phyloP scores from a whole-genome alignment of 768 basidiomycete species.

The Multifurca ochricompacta region DNA sequence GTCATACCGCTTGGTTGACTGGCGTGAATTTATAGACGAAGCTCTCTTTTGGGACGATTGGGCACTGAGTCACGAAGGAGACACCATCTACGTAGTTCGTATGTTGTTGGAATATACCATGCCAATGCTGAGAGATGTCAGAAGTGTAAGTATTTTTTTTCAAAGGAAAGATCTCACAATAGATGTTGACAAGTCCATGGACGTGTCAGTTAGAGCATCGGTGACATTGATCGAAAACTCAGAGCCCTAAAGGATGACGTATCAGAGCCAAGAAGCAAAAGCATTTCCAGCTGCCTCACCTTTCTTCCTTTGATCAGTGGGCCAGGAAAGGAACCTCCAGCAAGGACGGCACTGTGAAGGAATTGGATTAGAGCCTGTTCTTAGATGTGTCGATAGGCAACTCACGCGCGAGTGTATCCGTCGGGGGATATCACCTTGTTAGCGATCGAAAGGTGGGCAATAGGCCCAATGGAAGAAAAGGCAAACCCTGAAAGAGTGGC shows the following conservation, averaged over 20 bases:
- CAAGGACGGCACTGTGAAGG: slow-evolving; percentile 33
- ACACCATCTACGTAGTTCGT: slow-evolving; percentile 41
- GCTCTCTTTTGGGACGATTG: slow-evolving; percentile 33
- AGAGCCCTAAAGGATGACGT: slow-evolving; percentile 29
- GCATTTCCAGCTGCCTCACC: not conserved
- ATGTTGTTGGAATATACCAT: slow-evolving; percentile 38
- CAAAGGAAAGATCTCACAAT: slow-evolving; percentile 29
- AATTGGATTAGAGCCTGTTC: too few species aligned
- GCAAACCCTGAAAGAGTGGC: not conserved
- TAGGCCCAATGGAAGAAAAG: slow-evolving; percentile 21
- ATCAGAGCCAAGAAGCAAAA: slow-evolving; percentile 17
- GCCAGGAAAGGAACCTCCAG: slow-evolving; percentile 40
- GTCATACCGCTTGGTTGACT: slow-evolving; percentile 28
- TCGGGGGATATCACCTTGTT: slow-evolving; percentile 21
- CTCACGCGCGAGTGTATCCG: slow-evolving; percentile 20
- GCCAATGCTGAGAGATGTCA: slow-evolving; percentile 53
- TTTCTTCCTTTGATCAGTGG: slow-evolving; percentile 38
- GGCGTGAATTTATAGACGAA: slow-evolving; percentile 36
- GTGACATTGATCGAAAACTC: slow-evolving; percentile 36
- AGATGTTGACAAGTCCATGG: slow-evolving; percentile 42
- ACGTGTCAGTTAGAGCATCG: slow-evolving; percentile 34
- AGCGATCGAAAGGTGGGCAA: slow-evolving; percentile 20
- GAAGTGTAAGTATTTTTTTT: not conserved
- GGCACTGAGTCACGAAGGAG: slow-evolving; percentile 36
- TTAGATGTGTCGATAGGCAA: too few species aligned